A percentile compares a stretch with the other conserved stretches of the same genome.
Conservation (phyloP, 805 yeast genomes). For the Barnettozyma sucrosica region DNA sequence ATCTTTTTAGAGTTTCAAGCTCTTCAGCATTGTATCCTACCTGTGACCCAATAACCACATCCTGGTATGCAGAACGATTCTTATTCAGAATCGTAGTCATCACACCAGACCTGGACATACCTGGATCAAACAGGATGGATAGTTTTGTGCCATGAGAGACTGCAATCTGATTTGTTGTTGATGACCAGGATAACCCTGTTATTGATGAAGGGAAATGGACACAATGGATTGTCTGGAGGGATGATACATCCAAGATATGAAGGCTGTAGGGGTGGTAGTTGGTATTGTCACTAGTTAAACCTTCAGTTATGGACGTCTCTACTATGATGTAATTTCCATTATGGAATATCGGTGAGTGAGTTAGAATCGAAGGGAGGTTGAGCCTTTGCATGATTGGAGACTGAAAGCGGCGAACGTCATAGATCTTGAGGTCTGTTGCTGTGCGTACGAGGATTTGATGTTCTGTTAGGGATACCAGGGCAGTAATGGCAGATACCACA, state of each 20-base stretch:
- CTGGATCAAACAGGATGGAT: conserved; percentile 17
- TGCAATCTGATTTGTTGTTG: conserved; percentile 20
- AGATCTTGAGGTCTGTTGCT: conserved; percentile 14
- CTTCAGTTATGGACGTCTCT: not conserved
- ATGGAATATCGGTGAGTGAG: conserved; percentile 1
- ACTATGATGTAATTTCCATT: conserved; percentile 3
- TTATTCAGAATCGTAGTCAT: conserved; percentile 16
- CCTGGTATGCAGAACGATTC: conserved; percentile 13
- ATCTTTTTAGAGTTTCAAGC: conserved; percentile 11
- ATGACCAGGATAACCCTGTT: conserved; percentile 21
- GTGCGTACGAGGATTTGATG: conserved; percentile 7
- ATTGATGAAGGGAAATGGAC: conserved; percentile 6
- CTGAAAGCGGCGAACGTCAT: conserved; percentile 18
- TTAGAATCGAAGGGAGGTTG: conserved; percentile 5
- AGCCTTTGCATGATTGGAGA: conserved; percentile 17
- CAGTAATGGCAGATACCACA: not conserved
- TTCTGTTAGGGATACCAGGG: not conserved
- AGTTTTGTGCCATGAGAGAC: conserved; percentile 13
- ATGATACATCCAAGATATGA: conserved; percentile 19
- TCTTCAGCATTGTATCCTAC: conserved; percentile 19
- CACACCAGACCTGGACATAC: conserved; percentile 18
- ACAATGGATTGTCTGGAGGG: conserved; percentile 12
- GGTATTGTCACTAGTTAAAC: not conserved
- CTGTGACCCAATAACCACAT: conserved; percentile 6
- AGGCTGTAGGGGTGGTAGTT: conserved; percentile 3